These are phyloP conservation scores for Dichotomopilus funicola DNA, from an alignment of 2,329 filamentous ascomycete species.

Conservation along the genomic window DNA sequence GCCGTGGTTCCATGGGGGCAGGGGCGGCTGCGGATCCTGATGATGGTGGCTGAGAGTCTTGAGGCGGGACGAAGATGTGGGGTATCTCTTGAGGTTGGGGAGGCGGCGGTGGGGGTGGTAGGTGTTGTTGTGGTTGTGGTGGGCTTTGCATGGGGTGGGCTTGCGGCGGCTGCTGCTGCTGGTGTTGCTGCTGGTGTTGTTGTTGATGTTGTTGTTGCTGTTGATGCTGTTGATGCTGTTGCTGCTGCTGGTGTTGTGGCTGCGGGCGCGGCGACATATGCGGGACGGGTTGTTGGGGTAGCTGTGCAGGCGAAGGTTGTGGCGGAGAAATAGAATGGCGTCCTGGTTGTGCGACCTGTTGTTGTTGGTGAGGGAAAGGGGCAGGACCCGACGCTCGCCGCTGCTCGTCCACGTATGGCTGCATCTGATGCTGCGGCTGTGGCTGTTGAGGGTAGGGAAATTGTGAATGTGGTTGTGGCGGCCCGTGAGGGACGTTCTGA, in stretches of 20 bases:
- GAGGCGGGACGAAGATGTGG: conserved; percentile 34
- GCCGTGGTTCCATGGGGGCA: conserved; percentile 45
- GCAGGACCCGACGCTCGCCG: conserved; percentile 67
- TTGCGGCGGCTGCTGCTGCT: conserved; percentile 25
- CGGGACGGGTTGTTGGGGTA: conserved; percentile 48
- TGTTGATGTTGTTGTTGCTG: conserved; percentile 10
- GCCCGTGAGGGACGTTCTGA: conserved; percentile 31
- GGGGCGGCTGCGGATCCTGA: conserved; percentile 30
- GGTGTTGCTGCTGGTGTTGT: conserved; percentile 15
- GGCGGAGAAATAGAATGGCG: conserved; percentile 54
- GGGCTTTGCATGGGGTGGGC: conserved; percentile 27
- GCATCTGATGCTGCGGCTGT: conserved; percentile 44
- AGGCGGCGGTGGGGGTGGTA: conserved; percentile 27
- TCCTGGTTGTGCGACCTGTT: conserved; percentile 40
- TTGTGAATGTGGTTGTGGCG: conserved; percentile 35
- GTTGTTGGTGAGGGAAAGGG: conserved; percentile 52
- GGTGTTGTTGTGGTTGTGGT: conserved; percentile 29
- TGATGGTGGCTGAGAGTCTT: conserved; percentile 45
- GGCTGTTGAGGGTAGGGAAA: conserved; percentile 32
- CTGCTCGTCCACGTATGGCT: conserved; percentile 70
- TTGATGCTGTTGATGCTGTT: conserved; percentile 28
- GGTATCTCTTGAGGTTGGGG: conserved; percentile 26
- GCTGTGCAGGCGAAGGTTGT: conserved; percentile 48
- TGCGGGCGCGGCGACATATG: conserved; percentile 38
- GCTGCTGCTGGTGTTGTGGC: conserved; percentile 25